Evolutionary conservation across 2,329 filamentous ascomycete species (phyloP).

Genomic region (Aspergillus pseudotamarii): DNA sequence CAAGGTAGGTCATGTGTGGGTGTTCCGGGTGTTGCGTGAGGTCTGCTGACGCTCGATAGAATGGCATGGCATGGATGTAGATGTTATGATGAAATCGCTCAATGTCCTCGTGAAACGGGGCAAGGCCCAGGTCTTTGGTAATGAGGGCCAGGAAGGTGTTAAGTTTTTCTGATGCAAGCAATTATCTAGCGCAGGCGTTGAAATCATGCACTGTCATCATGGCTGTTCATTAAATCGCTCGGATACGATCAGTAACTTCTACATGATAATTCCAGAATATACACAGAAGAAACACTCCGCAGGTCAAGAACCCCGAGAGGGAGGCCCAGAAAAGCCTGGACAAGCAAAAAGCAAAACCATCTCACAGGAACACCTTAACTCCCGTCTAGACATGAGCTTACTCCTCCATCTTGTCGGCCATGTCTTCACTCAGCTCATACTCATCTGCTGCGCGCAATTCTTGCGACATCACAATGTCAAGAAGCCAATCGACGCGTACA

Average conservation of each 20-base stretch:
- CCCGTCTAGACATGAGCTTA: constrained; percentile 2
- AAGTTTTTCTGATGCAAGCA: constrained; percentile 79
- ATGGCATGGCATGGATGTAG: constrained; percentile 84
- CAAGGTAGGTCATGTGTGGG: constrained; percentile 55
- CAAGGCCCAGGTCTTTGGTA: constrained; percentile 91
- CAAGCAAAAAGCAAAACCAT: background rate
- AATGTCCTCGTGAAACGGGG: constrained; percentile 82
- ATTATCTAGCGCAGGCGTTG: constrained; percentile 2
- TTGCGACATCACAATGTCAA: constrained; percentile 88
- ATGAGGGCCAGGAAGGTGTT: constrained; percentile 83
- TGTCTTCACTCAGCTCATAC: constrained; percentile 53
- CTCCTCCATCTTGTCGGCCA: constrained; percentile 26
- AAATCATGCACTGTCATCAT: constrained; percentile 3
- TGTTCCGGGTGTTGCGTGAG: too few species aligned
- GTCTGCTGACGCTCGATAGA: constrained; percentile 52
- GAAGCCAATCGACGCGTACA: constrained; percentile 83
- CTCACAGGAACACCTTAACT: background rate
- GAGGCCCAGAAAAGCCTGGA: background rate
- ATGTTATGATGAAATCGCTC: constrained; percentile 77
- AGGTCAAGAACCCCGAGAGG: background rate
- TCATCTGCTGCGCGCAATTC: constrained; percentile 68
- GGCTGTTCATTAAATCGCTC: background rate
- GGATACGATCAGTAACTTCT: background rate
- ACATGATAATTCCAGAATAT: constrained; percentile 6
- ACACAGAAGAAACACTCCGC: background rate